Evolutionary conservation across 2,329 filamentous ascomycete genomes (phyloP).

Genomic region (Aspergillus caelatus): DNA sequence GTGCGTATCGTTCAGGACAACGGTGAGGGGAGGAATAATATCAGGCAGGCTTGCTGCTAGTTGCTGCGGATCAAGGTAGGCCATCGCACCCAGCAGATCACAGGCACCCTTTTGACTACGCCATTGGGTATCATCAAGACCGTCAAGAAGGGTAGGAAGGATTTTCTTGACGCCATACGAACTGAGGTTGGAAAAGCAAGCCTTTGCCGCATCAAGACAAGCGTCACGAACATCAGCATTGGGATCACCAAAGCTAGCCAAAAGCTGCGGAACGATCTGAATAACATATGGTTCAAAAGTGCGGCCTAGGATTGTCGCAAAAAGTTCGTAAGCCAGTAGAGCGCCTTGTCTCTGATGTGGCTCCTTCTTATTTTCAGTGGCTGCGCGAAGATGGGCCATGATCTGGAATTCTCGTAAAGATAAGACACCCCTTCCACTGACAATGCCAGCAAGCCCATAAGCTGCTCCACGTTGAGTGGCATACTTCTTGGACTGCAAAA

Average conservation of each 20-base stretch:
- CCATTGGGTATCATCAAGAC: conserved; percentile 94
- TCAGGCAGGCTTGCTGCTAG: conserved; percentile 88
- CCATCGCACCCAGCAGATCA: conserved; percentile 96
- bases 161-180: conserved; percentile 96
- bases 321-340: conserved; percentile 84
- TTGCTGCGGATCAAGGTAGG: conserved; percentile 94
- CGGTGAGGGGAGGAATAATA: conserved; percentile 93
- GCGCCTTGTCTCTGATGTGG: conserved; percentile 84
- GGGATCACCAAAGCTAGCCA: conserved; percentile 85
- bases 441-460: conserved; percentile 88
- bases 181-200: conserved; percentile 88
- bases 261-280: conserved; percentile 86
- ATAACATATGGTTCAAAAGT: conserved; percentile 97
- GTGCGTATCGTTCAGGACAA: conserved; percentile 94
- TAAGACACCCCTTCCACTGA: conserved; percentile 82
- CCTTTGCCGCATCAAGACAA: conserved; percentile 89
- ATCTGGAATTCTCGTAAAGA: conserved; percentile 84
- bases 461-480: conserved; percentile 90
- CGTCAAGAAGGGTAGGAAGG: conserved; percentile 84
- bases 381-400: conserved; percentile 75
- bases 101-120: conserved; percentile 98
- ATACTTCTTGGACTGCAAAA: conserved; percentile 88
- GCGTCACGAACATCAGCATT: conserved; percentile 89
- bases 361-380: conserved; percentile 95
- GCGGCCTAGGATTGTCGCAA: conserved; percentile 82